Evolutionary conservation across 768 basidiomycete genomes (phyloP), one percentile per base, ranked within the genome.

Genomic region (Boletus rubescentipes): DNA sequence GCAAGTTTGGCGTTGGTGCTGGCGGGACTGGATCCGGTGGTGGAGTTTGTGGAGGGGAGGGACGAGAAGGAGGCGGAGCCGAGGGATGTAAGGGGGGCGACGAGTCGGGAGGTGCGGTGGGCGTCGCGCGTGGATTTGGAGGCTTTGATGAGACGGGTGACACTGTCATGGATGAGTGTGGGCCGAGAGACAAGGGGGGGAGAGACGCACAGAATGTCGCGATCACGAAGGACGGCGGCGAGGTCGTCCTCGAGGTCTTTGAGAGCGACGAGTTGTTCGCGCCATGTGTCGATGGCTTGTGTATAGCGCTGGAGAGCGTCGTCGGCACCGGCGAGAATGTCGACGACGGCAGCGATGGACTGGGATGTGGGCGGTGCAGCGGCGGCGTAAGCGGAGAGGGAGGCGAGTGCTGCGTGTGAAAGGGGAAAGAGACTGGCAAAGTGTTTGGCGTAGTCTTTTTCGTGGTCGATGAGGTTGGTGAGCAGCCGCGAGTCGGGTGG

Each of bases 121-220:
- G 58, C 63, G 48, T 72, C 80, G 63, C 71, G 75, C 3, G 72
- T 67, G 2, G 76, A 73, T 61, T 87, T 89, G 20, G 89, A 89
- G 3, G 82, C 83, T 62, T 92, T 92, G 61, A 92, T 83, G 44
- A 92, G 79, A 9, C 90, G 82, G 2, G 86, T 90, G 18, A 92
- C 85, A 2, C 90, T 93, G 57, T 23, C 3, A 29, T 11, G 21
- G 11, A 48, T 26, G 40, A 16, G 26, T 31, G 44, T 6, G 26
- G 26, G 18, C 7, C 29, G 31, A 12, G 39, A 37, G 43, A 5
- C 15, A 21, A 26, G 20, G 15, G 5, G 35, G 29, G 38, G 42
- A 43, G 7, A 44, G 11, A 78, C 87, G 64, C 57, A 91, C 91
- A 92, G 76, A 58, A 93, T 93, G 61, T 93, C 90, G 41, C 88